Percentiles rank a stretch among this genome's conserved stretches.
phyloP scores from a whole-genome alignment of 306 rosid species.

The Pueraria montana region DNA sequence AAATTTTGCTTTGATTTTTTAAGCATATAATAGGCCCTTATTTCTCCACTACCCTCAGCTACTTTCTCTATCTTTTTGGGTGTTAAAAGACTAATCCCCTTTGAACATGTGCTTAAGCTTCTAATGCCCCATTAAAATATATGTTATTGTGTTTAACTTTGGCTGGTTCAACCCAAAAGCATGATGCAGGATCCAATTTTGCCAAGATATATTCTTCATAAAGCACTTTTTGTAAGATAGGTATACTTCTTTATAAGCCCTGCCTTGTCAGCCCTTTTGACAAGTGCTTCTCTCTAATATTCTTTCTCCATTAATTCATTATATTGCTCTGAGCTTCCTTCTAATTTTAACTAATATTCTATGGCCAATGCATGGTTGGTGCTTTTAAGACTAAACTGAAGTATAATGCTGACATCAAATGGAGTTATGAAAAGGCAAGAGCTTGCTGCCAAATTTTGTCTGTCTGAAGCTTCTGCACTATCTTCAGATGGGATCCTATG shows the following conservation, averaged over 20 bases:
- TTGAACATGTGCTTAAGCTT: constrained; percentile 64
- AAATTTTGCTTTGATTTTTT: constrained; percentile 47
- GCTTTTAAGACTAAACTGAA: constrained; percentile 34
- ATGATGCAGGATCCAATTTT: constrained; percentile 54
- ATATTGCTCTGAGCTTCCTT: constrained; percentile 1
- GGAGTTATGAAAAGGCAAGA: constrained; percentile 26
- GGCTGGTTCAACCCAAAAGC: constrained; percentile 52
- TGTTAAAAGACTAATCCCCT: constrained; percentile 57
- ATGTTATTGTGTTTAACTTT: constrained; percentile 39
- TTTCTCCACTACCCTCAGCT: constrained; percentile 42
- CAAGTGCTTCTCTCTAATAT: constrained; percentile 51
- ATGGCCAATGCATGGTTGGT: constrained; percentile 42
- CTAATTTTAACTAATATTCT: constrained; percentile 43
- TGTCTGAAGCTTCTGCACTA: constrained; percentile 24
- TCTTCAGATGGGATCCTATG: constrained; percentile 46
- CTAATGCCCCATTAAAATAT: constrained; percentile 45
- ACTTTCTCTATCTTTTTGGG: constrained; percentile 49
- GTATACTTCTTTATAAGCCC: constrained; percentile 41
- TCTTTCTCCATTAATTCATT: constrained; percentile 47
- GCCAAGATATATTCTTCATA: constrained; percentile 52
- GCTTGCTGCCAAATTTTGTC: constrained; percentile 23
- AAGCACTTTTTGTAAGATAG: constrained; percentile 57
- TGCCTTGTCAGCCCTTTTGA: constrained; percentile 57
- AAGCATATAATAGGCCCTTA: constrained; percentile 39
- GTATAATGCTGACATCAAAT: constrained; percentile 30